These are phyloP conservation scores for Cytospora piceae DNA, from an alignment of 2,329 filamentous ascomycete genomes.

Conservation along the genomic window DNA sequence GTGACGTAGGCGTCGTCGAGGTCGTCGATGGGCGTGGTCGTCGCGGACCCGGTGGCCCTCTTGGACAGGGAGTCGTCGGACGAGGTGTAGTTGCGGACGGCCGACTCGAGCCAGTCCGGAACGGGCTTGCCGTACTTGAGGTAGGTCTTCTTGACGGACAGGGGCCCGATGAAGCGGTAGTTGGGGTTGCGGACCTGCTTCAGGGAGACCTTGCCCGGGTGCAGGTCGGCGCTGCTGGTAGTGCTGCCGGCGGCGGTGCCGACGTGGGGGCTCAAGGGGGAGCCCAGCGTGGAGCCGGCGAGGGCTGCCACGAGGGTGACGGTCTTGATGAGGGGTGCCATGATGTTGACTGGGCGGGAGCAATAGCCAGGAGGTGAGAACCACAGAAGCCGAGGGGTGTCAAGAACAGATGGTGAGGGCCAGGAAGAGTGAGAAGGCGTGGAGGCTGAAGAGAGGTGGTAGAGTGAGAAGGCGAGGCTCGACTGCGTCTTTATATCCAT, in stretches of 20 bases:
- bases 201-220: slow-evolving; percentile 24
- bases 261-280: slow-evolving; percentile 15
- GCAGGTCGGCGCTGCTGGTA: slow-evolving; percentile 6
- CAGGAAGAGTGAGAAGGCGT: slow-evolving; percentile 17
- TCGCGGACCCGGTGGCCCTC: slow-evolving; percentile 30
- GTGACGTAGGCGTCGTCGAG: slow-evolving; percentile 41
- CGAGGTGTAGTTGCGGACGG: slow-evolving; percentile 21
- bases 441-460: neutral
- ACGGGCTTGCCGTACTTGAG: slow-evolving; percentile 31
- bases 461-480: slow-evolving; percentile 6
- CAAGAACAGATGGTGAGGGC: slow-evolving; percentile 17
- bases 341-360: slow-evolving; percentile 1
- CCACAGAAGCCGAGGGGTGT: slow-evolving; percentile 12
- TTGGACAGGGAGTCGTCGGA: slow-evolving; percentile 5
- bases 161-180: slow-evolving; percentile 28
- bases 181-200: slow-evolving; percentile 32
- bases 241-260: slow-evolving; percentile 18
- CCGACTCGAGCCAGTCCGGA: slow-evolving; percentile 28
- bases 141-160: slow-evolving; percentile 33
- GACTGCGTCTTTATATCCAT: slow-evolving; percentile 19
- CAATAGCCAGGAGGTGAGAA: neutral
- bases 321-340: slow-evolving; percentile 18
- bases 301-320: slow-evolving; percentile 21
- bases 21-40: slow-evolving; percentile 27
- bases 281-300: slow-evolving; percentile 22